phyloP scores from a whole-genome alignment of 2,329 filamentous ascomycete genomes.

The Apiospora arundinis region DNA sequence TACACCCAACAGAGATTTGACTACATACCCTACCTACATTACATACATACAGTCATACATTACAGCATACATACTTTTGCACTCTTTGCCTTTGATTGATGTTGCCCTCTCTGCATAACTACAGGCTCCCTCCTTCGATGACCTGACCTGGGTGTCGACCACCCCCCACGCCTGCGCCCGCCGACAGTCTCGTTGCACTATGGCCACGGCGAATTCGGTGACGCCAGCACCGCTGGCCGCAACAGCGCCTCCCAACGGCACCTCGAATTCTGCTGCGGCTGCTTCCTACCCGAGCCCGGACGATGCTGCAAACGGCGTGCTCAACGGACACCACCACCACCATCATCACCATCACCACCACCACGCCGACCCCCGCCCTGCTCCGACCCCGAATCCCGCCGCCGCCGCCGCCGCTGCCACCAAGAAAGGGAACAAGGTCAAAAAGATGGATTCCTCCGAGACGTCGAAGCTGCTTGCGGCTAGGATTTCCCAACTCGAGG shows the following conservation, averaged over 20 bases:
- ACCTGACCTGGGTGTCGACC: conserved; percentile 23
- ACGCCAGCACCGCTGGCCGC: conserved; percentile 40
- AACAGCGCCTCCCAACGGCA: conserved; percentile 30
- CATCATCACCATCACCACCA: conserved; percentile 45
- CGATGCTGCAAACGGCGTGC: conserved; percentile 34
- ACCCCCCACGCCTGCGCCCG: conserved; percentile 1
- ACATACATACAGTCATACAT: background rate
- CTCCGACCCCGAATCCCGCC: conserved; percentile 53
- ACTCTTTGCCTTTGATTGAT: background rate
- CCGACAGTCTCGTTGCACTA: conserved; percentile 35
- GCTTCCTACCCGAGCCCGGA: conserved; percentile 41
- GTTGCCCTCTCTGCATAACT: conserved; percentile 19
- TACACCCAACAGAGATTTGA: conserved; percentile 18
- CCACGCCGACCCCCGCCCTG: conserved; percentile 49
- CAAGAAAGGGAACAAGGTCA: conserved; percentile 87
- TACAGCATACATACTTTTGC: background rate
- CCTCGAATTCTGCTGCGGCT: conserved; percentile 40
- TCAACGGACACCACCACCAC: conserved; percentile 41
- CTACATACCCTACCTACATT: conserved; percentile 1
- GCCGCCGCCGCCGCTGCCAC: conserved; percentile 57
- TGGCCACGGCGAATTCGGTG: conserved; percentile 45
- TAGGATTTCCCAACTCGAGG: conserved; percentile 93
- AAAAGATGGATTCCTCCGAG: conserved; percentile 88
- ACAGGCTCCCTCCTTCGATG: conserved; percentile 18
- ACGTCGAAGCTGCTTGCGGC: conserved; percentile 90